Conservation (phyloP, 352 stramenopile species). For the Phytophthora macrochlamydospora region DNA sequence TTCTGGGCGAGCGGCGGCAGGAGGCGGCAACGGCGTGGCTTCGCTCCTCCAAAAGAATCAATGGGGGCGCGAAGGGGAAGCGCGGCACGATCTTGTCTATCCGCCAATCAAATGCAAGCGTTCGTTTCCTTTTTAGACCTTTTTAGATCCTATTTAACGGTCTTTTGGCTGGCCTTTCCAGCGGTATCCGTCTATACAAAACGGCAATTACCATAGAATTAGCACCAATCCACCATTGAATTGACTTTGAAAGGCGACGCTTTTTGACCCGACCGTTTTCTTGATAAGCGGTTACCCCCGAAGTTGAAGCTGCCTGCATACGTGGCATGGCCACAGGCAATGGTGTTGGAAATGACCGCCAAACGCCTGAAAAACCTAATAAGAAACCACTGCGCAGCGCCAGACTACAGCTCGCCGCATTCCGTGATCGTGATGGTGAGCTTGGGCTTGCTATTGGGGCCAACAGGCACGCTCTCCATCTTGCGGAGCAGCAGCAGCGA, state of each 20-base stretch:
- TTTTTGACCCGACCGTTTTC: too few species aligned
- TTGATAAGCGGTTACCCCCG: not conserved
- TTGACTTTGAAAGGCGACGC: too few species aligned
- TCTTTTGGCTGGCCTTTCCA: not conserved
- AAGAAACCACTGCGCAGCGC: not conserved
- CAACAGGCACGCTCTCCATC: conserved; percentile 91
- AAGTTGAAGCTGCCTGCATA: not conserved
- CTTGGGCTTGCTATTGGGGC: conserved; percentile 86
- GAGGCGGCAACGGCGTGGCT: conserved; percentile 6
- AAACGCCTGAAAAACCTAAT: not conserved
- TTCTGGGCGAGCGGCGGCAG: conserved; percentile 11
- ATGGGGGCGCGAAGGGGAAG: conserved; percentile 13
- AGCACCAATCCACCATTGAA: too few species aligned
- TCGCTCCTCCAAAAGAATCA: conserved; percentile 33
- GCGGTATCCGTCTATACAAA: too few species aligned
- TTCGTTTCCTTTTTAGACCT: not conserved
- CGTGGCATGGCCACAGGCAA: not conserved
- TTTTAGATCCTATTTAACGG: not conserved
- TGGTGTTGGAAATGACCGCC: not conserved
- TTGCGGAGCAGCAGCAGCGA: conserved; percentile 90
- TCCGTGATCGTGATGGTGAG: conserved; percentile 88
- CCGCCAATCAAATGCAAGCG: too few species aligned
- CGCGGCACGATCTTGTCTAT: too few species aligned
- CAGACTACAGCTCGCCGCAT: conserved; percentile 85
- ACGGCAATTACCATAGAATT: too few species aligned